Evolutionary conservation across 192 early-diverging fungal genomes (phyloP).

Genomic region (Spizellomyces punctatus): DNA sequence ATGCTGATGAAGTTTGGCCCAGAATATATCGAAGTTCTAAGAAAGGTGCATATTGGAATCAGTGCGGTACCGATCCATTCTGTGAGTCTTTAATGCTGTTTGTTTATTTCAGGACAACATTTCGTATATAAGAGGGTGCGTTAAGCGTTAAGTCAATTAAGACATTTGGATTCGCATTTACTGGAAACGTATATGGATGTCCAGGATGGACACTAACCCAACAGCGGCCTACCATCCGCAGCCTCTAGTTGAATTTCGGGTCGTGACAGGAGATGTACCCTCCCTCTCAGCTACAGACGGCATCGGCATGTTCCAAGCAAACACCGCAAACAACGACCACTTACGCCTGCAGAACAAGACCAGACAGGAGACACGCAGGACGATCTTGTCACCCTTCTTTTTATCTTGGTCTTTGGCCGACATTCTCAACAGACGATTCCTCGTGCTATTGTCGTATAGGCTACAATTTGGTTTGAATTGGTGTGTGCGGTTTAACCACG

Average conservation of each 20-base stretch:
- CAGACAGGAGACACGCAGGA: too few species aligned
- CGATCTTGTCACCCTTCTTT: constrained; percentile 23
- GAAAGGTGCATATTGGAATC: background rate
- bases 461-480: constrained; percentile 35
- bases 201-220: too few species aligned
- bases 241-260: too few species aligned
- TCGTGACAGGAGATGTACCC: too few species aligned
- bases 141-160: background rate
- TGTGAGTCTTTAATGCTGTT: background rate
- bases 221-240: too few species aligned
- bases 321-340: too few species aligned
- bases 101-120: background rate
- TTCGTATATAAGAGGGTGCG: background rate
- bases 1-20: constrained; percentile 30
- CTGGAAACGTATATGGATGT: too few species aligned
- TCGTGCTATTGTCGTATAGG: constrained; percentile 37
- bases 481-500: background rate
- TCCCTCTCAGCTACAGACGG: too few species aligned
- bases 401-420: constrained; percentile 47
- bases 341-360: too few species aligned
- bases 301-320: too few species aligned
- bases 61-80: background rate
- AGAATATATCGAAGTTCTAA: constrained; percentile 15
- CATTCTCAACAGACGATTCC: constrained; percentile 33
- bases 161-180: too few species aligned